A percentile compares a stretch with the other conserved stretches of the same genome.
Evolutionary conservation across 176 grass and related monocot species (phyloP).

Genomic region (Pharus latifolius): DNA sequence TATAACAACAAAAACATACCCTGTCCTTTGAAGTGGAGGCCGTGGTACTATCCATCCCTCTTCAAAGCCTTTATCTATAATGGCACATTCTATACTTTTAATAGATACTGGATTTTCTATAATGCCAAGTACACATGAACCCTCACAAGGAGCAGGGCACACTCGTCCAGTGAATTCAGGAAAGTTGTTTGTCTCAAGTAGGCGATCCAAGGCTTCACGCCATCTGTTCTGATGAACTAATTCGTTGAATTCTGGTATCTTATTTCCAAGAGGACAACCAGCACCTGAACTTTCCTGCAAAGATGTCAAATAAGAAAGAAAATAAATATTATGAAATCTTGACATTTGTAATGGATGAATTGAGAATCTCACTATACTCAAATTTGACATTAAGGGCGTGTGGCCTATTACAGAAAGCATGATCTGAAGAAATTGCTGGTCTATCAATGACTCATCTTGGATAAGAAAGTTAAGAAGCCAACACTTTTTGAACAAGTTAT

Average conservation of each 20-base stretch:
- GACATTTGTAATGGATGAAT: neutral
- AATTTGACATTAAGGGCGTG: neutral
- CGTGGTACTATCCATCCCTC: constrained; percentile 42
- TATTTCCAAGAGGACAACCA: constrained; percentile 70
- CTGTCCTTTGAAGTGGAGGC: constrained; percentile 42
- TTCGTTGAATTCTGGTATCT: constrained; percentile 69
- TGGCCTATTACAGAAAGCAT: neutral
- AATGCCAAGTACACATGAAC: constrained; percentile 63
- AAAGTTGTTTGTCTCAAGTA: constrained; percentile 67
- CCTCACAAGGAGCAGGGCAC: constrained; percentile 62
- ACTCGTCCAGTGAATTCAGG: constrained; percentile 69
- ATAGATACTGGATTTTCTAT: constrained; percentile 69
- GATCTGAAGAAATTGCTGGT: no score
- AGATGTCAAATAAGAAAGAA: neutral
- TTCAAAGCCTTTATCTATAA: constrained; percentile 56
- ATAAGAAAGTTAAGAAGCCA: no score
- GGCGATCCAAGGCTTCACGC: constrained; percentile 50
- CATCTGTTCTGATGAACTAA: constrained; percentile 54
- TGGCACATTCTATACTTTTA: constrained; percentile 65
- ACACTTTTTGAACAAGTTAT: no score
- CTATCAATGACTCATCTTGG: no score
- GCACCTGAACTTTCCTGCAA: constrained; percentile 63
- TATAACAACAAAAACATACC: constrained; percentile 18
- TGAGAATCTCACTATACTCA: neutral
- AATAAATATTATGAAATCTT: neutral